Base-by-base conservation (phyloP, 2,329 filamentous ascomycete species). In the Penicillium sp. region DNA sequence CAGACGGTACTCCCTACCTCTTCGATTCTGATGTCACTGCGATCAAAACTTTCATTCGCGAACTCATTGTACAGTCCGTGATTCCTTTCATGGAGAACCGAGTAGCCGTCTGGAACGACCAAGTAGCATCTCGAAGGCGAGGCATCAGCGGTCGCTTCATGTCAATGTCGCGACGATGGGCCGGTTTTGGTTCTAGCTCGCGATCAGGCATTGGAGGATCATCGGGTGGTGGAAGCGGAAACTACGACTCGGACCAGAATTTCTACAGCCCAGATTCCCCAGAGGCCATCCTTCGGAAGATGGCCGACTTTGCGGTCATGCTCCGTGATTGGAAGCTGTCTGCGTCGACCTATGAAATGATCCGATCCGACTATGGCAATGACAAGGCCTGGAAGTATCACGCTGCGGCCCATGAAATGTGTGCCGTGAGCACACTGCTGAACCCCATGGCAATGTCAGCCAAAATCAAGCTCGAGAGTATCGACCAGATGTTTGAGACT, bases 301-400 rank as follows among this genome's bases (percentile, higher is more conserved):
- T 98, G 42, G 93, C 89, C 38, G 93, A 98, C 67, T 97, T 92
- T 71, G 86, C 90, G 9, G 95, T 98, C 64, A 96, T 98, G 91
- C 79, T 98, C 32, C 83, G 93, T 28, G 95, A 98, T 69, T 98
- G 87, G 83, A 96, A 95, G 70, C 75, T 98, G 31, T 89, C 93
- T 8, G 82, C 93, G 60, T 90, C 87, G 10, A 95, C 89, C 0
- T 98, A 96, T 66, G 92, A 98, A 49, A 80, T 98, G 4, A 74
- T 98, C 7, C 83, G 89, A 46, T 81, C 85, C 6, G 95, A 98
- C 67, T 98, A 92, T 68, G 85, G 83, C 64, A 93, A 93, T 66
- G 91, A 96, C 67, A 97, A 97, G 69, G 95, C 93, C 1, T 98
- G 93, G 93, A 89, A 83, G 61, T 88, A 97, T 64, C 89, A 96